Evolutionary conservation across 768 basidiomycete genomes (phyloP).

Genomic region (Tylopilus vinaceipallidus): DNA sequence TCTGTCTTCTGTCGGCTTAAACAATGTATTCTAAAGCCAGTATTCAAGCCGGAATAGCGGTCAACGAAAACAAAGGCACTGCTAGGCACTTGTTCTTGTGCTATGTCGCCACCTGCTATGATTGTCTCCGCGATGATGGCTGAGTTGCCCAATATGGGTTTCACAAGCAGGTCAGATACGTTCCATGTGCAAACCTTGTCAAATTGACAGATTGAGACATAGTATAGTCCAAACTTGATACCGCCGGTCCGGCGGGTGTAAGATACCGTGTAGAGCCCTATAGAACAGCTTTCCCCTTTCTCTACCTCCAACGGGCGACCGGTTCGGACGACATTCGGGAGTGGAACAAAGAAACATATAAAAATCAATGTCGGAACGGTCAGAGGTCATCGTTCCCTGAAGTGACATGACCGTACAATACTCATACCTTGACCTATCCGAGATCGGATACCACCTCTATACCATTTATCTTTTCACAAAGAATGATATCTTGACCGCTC

Average conservation of each 20-base stretch:
- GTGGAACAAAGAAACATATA: background rate
- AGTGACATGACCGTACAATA: slow-evolving; percentile 19
- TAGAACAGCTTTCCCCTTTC: background rate
- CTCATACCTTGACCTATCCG: background rate
- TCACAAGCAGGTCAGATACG: too few relatives aligned
- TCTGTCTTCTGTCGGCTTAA: too few relatives aligned
- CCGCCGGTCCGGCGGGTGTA: background rate
- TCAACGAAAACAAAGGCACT: too few relatives aligned
- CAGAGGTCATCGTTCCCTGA: background rate
- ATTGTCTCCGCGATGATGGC: too few relatives aligned
- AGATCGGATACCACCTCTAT: slow-evolving; percentile 22
- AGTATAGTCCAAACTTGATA: background rate
- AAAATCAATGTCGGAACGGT: background rate
- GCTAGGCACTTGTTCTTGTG: too few relatives aligned
- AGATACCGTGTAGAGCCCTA: too few relatives aligned
- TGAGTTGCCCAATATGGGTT: too few relatives aligned
- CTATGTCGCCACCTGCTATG: too few relatives aligned
- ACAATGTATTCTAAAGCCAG: too few relatives aligned
- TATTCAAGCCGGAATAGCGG: too few relatives aligned
- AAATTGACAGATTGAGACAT: too few relatives aligned
- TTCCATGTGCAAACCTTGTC: too few relatives aligned
- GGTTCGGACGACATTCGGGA: slow-evolving; percentile 1
- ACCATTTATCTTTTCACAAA: slow-evolving; percentile 41
- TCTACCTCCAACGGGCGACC: background rate
- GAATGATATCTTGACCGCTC: slow-evolving; percentile 45